A percentile compares a stretch with the other conserved stretches of the same genome.
phyloP scores from a whole-genome alignment of 306 rosid genomes.

The Crataegus laevigata region DNA sequence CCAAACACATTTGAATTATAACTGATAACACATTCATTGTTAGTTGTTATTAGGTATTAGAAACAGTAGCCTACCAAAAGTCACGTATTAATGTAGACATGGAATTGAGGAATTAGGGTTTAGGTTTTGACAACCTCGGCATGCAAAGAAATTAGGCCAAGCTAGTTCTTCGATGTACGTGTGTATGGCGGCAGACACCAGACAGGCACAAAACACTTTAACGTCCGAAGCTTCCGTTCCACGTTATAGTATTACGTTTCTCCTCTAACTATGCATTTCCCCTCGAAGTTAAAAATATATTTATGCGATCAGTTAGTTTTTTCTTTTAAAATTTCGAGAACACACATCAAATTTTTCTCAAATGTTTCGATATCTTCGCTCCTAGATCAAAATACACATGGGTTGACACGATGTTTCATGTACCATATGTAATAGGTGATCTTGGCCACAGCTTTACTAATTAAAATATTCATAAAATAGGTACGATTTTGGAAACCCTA shows the following conservation, averaged over 20 bases:
- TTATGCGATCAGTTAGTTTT: not conserved
- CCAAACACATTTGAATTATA: no score
- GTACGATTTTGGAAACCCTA: not conserved
- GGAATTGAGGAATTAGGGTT: not conserved
- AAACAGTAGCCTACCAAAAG: not conserved
- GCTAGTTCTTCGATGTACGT: not conserved
- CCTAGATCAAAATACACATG: constrained; percentile 9
- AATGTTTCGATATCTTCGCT: constrained; percentile 3
- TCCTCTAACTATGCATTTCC: not conserved
- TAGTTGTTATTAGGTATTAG: not conserved
- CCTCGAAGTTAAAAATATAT: not conserved
- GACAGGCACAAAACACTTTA: constrained; percentile 12
- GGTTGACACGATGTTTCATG: constrained; percentile 2
- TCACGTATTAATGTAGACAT: not conserved
- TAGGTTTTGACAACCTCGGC: not conserved
- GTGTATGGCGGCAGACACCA: constrained; percentile 12
- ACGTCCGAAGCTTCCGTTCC: constrained; percentile 13
- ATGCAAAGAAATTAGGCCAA: not conserved
- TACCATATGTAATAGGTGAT: not conserved
- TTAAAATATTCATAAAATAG: not conserved
- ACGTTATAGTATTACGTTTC: not conserved
- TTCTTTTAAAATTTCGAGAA: not conserved
- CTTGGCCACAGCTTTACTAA: not conserved
- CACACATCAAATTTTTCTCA: not conserved
- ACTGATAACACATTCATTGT: no score